These are phyloP conservation scores for Trichoderma koningii DNA, from an alignment of 2,329 filamentous ascomycete genomes.

Conservation along the genomic window DNA sequence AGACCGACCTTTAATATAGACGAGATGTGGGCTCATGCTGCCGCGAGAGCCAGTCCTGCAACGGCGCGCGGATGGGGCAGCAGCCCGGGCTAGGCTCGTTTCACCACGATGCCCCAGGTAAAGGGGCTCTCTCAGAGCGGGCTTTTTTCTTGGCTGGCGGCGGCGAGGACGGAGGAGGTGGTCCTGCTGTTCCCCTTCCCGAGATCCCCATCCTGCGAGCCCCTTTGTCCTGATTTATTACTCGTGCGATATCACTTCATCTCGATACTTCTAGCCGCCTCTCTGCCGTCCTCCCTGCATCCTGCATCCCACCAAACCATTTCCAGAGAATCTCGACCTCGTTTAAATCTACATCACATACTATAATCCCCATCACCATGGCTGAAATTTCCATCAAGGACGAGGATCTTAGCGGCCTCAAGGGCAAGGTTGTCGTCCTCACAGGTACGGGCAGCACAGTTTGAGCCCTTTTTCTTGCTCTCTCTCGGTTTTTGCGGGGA, in stretches of 20 bases:
- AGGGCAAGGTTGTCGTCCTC: slow-evolving; percentile 20
- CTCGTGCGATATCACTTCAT: slow-evolving; percentile 7
- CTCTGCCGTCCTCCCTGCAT: neutral
- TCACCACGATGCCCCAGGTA: slow-evolving; percentile 12
- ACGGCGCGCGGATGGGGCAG: neutral
- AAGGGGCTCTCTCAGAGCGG: neutral
- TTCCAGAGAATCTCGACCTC: too few relatives aligned
- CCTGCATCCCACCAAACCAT: neutral
- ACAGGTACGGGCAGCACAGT: slow-evolving; percentile 7
- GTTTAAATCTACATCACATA: too few relatives aligned
- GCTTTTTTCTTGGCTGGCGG: neutral
- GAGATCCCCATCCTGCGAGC: neutral
- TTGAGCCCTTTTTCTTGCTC: neutral
- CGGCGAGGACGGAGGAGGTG: too few relatives aligned
- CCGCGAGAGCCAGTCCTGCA: neutral
- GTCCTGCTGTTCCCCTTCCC: neutral
- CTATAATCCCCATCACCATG: neutral
- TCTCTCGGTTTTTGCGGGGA: too few relatives aligned
- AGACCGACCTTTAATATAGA: slow-evolving; percentile 14
- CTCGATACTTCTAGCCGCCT: neutral
- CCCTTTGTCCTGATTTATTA: slow-evolving; percentile 4
- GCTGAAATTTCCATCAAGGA: slow-evolving; percentile 18
- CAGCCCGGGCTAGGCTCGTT: neutral
- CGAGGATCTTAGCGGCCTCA: slow-evolving; percentile 15
- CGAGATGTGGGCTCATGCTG: slow-evolving; percentile 3